Base-by-base conservation (phyloP, 2,329 filamentous ascomycete species). In the Sporothrix brasiliensis region DNA sequence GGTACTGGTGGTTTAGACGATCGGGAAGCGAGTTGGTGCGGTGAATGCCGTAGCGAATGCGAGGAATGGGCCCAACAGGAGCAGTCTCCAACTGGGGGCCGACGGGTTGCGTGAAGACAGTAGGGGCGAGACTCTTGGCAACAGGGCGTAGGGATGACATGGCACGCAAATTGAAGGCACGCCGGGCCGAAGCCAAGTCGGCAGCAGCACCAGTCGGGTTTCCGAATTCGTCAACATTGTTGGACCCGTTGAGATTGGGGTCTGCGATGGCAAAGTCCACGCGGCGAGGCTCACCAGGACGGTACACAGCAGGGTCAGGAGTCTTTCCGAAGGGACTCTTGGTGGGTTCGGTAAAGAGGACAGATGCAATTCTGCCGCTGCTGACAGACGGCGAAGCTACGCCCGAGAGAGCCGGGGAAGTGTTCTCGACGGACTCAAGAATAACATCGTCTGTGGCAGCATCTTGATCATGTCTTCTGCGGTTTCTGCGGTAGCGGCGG, bases 11-110 rank as follows among this genome's bases (percentile, higher is more conserved):
- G 72, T 86, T 87, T 10, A 92, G 84, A 21, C 89, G 86, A 75
- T 91, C 90, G 0, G 91, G 91, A 2, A 93, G 84, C 0, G 91
- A 93, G 77, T 87, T 92, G 24, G 91, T 92, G 69, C 91, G 86
- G 70, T 90, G 89, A 68, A 92, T 88, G n/a, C 87, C 87, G 74
- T 87, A 87, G 54, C 86, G 83, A 71, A 89, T 85, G 41, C 85
- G 83, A 6, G 87, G 86, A 56, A 88, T 82, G 13, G 83, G 81
- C 2, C 86, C 83, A 10, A 79, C 73, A 3, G 81, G 75, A 4
- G 76, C 76, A 7, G 77, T 71, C 14, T 78, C 74, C 2, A 74
- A 34, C 0, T 70, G 73, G 4, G 74, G 71, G 21, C 80, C 79
- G 1, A 79, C 76, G 6, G 82, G 80, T 71, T 86, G 83, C 0